phyloP scores from a whole-genome alignment of 805 yeast species.

The Lachancea kluyveri region DNA sequence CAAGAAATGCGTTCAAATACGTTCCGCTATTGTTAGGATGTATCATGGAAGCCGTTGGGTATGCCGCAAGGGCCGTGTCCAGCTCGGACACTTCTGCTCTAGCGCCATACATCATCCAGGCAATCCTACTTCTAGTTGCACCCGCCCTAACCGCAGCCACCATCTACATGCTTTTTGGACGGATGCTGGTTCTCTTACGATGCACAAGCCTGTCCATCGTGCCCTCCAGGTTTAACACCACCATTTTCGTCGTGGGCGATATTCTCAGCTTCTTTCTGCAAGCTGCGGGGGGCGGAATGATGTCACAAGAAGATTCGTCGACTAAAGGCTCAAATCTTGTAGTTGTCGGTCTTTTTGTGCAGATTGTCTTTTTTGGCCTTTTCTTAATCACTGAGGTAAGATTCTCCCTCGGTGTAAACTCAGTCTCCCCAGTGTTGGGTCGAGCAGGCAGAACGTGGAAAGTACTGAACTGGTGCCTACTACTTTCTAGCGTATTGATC shows the following conservation, averaged over 20 bases:
- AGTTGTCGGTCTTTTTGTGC: slow-evolving; percentile 27
- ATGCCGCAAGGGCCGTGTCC: slow-evolving; percentile 16
- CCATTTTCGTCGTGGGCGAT: slow-evolving; percentile 26
- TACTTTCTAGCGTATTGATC: slow-evolving; percentile 13
- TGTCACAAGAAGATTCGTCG: slow-evolving; percentile 5
- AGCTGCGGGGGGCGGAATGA: slow-evolving; percentile 28
- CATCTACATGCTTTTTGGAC: slow-evolving; percentile 26
- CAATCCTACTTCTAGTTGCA: slow-evolving; percentile 23
- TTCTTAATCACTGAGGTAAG: slow-evolving; percentile 16
- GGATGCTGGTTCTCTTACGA: slow-evolving; percentile 10
- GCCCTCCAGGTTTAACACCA: slow-evolving; percentile 16
- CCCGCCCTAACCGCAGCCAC: slow-evolving; percentile 28
- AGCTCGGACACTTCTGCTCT: slow-evolving; percentile 4
- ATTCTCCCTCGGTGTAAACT: slow-evolving; percentile 8
- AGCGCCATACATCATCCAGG: slow-evolving; percentile 20
- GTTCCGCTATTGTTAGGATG: no score
- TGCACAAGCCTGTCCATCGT: slow-evolving; percentile 9
- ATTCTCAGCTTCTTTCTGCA: slow-evolving; percentile 25
- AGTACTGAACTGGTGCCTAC: slow-evolving; percentile 7
- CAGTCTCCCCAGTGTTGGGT: slow-evolving; percentile 1
- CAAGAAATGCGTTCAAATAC: no score
- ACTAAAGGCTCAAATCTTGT: slow-evolving; percentile 17
- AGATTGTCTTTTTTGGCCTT: slow-evolving; percentile 22
- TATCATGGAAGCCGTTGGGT: slow-evolving; percentile 20
- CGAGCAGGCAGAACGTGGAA: slow-evolving; percentile 7